Base-by-base conservation (phyloP, 2,329 filamentous ascomycete species). In the Cylindrodendrum hubeiense region DNA sequence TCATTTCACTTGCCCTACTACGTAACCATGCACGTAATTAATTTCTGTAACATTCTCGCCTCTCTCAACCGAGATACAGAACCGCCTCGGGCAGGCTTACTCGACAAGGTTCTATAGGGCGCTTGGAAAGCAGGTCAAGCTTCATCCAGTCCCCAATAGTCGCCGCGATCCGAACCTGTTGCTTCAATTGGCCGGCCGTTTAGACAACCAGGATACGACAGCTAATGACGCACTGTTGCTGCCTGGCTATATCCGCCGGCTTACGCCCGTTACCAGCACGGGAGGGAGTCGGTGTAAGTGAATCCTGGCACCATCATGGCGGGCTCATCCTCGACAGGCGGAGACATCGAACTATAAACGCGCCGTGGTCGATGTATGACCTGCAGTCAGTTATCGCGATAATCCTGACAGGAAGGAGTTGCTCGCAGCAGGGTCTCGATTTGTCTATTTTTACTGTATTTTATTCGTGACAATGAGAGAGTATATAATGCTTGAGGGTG, bases 121-220 rank as follows among this genome's bases (percentile, higher is more conserved):
- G n/a, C 17, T 9, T n/a, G 37, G 37, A 39, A 19, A 39, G 15
- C 5, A n/a, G 17, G 17, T n/a, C 17, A 39, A 39, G 37, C 15
- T n/a, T 19, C n/a, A 17, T 39, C n/a, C 1, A 33, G 51, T 33
- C 30, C 41, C 39, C 53, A 8, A 44, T 15, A 15, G 21, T 15
- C 21, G 12, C 19, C 17, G 24, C 13, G 51, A 30, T 17, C 24
- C 44, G 17, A 50, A 21, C 33, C 15, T 34, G 34, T 58, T 51
- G 22, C 60, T 55, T 19, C n/a, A 58, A 63, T 22, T 6, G 53
- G 60, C 46, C 58, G 22, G 53, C 53, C 28, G 28, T 17, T 8
- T 19, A 37, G 39, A 47, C 50, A 10, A n/a, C 44, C 17, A 28
- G 13, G 44, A 49, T 50, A 33, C 28, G 47, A 22, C n/a, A 50